phyloP scores from a whole-genome alignment of 345 rosid genomes.

The Bruguiera gymnorhiza region DNA sequence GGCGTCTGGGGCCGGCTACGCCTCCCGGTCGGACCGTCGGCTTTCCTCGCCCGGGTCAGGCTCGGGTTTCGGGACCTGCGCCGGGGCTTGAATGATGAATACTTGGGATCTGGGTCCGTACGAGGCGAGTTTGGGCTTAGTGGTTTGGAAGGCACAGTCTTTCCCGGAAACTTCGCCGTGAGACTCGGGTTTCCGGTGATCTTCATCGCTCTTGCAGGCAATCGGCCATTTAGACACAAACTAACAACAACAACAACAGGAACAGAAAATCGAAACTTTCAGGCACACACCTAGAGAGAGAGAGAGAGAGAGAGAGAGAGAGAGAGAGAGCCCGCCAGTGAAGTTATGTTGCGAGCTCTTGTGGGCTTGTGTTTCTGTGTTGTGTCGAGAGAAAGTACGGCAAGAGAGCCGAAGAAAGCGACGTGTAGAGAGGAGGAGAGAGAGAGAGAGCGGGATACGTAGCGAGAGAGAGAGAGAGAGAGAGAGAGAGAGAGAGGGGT shows the following conservation, averaged over 20 bases:
- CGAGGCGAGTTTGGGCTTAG: conserved; percentile 12
- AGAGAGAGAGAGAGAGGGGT: too few species aligned
- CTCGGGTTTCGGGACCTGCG: conserved; percentile 49
- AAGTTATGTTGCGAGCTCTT: not conserved
- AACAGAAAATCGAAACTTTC: too few species aligned
- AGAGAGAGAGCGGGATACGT: not conserved
- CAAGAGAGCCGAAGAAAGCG: not conserved
- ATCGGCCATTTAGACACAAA: conserved; percentile 23
- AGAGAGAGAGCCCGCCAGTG: not conserved
- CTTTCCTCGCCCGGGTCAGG: conserved; percentile 49
- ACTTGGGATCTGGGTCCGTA: conserved; percentile 54
- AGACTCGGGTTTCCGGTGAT: conserved; percentile 53
- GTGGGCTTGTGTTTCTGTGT: not conserved
- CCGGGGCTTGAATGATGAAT: conserved; percentile 23
- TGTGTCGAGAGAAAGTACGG: not conserved
- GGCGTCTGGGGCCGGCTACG: conserved; percentile 67
- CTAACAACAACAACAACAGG: not conserved
- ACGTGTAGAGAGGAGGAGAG: not conserved
- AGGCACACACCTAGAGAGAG: not conserved
- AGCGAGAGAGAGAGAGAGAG: too few species aligned
- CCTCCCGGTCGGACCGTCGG: conserved; percentile 42
- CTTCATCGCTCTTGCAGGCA: conserved; percentile 47
- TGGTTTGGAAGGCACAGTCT: conserved; percentile 9
- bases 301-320: not conserved
- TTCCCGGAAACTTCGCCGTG: conserved; percentile 40